Base-by-base conservation (phyloP, 495 filamentous ascomycete genomes). In the Penicillium arizonense region DNA sequence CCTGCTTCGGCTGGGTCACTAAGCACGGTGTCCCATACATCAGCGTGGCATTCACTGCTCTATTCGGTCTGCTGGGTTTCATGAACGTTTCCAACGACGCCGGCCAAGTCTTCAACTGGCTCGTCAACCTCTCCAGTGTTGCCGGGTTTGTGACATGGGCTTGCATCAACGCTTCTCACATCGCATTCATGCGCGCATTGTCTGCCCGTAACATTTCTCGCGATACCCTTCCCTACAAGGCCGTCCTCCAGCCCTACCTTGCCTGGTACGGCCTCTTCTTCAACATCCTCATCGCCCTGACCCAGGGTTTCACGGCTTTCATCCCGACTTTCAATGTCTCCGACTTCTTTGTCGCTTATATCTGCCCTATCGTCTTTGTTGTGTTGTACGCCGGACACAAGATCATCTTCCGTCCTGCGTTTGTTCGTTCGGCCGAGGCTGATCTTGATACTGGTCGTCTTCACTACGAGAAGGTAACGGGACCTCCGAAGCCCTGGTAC, bases 121-220 rank as follows among this genome's bases (percentile, higher is more conserved):
- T 78, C 16, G 64, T 76, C 23, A 85, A 85, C 59, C 81, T 87
- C 50, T 77, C 75, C 26, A 71, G 74, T 52, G 80, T 86, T 16
- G 82, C 83, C 8, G 83, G 83, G 2, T 78, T 87, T 53, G 79
- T 85, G 36, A 82, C 78, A n/a, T 87, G 84, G 83, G 71, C 76
- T 7, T 77, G 72, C 38, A 79, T 82, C 46, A 79, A 73, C 63
- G 65, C 79, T 26, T 81, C 75, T 45, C 80, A 85, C 51, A 70
- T 87, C 41, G 65, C 71, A 10, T 86, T 87, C 59, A 80, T 81
- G 72, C 65, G 72, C 1, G 83, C 72, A 4, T 66, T 85, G 30
- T 62, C 71, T 35, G 69, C 64, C 0, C 81, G 77, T 43, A 73
- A 71, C 9, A 74, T 86, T 34, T 64, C 63, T 20, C 69, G 71